Evolutionary conservation across 805 yeast genomes (phyloP).

Genomic region (Torulaspora gathmanii): DNA sequence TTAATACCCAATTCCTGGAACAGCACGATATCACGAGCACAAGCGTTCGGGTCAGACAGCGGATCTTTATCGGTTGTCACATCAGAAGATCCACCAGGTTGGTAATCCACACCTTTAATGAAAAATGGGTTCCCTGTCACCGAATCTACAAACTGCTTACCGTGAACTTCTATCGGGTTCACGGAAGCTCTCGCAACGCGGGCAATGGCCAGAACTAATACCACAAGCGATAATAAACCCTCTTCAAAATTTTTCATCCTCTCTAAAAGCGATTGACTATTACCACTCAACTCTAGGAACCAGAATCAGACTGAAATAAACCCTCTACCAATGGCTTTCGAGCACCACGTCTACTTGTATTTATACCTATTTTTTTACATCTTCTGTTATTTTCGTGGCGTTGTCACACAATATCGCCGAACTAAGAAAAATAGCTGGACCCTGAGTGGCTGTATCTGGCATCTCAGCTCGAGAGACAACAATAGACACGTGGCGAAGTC

Average conservation of each 20-base stretch:
- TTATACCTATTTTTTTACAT: background rate
- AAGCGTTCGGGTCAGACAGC: constrained; percentile 60
- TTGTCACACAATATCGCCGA: background rate
- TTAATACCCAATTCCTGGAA: constrained; percentile 84
- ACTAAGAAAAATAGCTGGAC: background rate
- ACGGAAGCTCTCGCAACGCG: constrained; percentile 32
- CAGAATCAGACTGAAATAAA: background rate
- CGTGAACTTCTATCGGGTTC: constrained; percentile 65
- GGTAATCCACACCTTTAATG: constrained; percentile 87
- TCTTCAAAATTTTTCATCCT: too few relatives aligned
- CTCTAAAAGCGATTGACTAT: background rate
- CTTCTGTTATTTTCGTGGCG: background rate
- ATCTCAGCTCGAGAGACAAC: background rate
- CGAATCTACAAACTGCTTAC: constrained; percentile 70
- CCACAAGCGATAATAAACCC: background rate
- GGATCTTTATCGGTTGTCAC: constrained; percentile 61
- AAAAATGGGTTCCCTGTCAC: constrained; percentile 72
- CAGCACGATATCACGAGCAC: constrained; percentile 76
- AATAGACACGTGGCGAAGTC: background rate
- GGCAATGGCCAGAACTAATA: constrained; percentile 1
- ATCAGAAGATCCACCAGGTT: constrained; percentile 91
- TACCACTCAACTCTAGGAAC: background rate
- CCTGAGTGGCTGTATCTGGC: background rate
- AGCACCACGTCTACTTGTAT: background rate
- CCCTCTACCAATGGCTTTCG: background rate